Conservation (phyloP, 2,329 filamentous ascomycete genomes). For the Chaetomium sp. region DNA sequence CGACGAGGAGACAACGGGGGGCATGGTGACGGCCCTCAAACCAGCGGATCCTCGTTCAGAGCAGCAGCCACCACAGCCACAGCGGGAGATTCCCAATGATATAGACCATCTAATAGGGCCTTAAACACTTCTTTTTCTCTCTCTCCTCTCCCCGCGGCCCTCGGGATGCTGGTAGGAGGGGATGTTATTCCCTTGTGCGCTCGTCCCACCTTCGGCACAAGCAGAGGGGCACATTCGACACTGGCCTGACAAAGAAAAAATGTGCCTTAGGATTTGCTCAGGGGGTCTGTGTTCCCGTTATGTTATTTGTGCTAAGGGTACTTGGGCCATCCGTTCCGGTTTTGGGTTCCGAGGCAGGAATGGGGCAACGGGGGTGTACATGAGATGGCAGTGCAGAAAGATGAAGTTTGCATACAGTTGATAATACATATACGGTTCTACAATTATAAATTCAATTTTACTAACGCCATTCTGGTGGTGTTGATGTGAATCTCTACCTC, state of each 20-base stretch:
- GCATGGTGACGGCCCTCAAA: slow-evolving; percentile 1
- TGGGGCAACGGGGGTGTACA: not conserved
- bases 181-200: too few species aligned
- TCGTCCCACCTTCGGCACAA: too few species aligned
- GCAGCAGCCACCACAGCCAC: slow-evolving; percentile 18
- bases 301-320: too few species aligned
- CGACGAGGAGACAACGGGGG: slow-evolving; percentile 11
- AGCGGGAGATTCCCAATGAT: slow-evolving; percentile 46
- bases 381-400: not conserved
- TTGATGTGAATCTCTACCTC: not conserved
- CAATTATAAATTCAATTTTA: too few species aligned
- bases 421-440: not conserved
- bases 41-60: not conserved
- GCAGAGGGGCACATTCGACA: too few species aligned
- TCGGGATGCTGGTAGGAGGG: slow-evolving; percentile 26
- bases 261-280: too few species aligned
- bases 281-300: too few species aligned
- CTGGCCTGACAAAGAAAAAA: too few species aligned
- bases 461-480: not conserved
- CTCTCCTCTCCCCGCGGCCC: slow-evolving; percentile 3
- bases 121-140: slow-evolving; percentile 25
- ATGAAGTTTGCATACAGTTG: slow-evolving; percentile 2
- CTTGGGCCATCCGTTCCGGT: too few species aligned
- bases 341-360: not conserved
- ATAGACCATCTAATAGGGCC: slow-evolving; percentile 48